A percentile compares a stretch with the other conserved stretches of the same genome.
Conservation (phyloP, 2,329 filamentous ascomycete species). For the Fusarium keratoplasticum region DNA sequence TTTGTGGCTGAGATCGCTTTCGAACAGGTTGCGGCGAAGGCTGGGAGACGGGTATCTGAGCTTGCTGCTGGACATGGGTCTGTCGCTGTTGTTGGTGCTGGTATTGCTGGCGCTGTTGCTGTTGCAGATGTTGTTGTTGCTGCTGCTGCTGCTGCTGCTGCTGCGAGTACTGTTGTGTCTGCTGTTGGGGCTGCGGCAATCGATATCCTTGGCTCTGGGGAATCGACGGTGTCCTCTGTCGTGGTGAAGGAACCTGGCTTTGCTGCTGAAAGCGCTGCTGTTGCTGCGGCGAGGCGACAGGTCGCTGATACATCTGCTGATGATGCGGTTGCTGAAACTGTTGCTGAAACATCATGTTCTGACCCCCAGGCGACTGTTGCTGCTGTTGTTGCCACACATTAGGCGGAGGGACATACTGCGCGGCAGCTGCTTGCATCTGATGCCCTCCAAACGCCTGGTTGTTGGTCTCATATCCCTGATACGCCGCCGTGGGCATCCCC, state of each 20-base stretch:
- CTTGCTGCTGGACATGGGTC: constrained; percentile 25
- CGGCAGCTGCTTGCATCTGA: constrained; percentile 38
- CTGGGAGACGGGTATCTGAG: constrained; percentile 7
- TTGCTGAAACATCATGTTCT: constrained; percentile 45
- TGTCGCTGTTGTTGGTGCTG: constrained; percentile 30
- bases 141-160: constrained; percentile 27
- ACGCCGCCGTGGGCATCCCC: constrained; percentile 34
- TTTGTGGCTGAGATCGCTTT: constrained; percentile 18
- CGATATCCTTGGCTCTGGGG: constrained; percentile 39
- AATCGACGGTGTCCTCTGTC: constrained; percentile 36
- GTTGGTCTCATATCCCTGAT: constrained; percentile 39
- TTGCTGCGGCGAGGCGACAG: constrained; percentile 43
- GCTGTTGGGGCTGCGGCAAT: constrained; percentile 35
- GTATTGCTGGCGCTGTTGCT: constrained; percentile 24
- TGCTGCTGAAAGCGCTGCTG: constrained; percentile 30
- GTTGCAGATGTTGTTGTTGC: constrained; percentile 11
- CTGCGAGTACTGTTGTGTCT: constrained; percentile 33
- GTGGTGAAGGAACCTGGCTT: constrained; percentile 33
- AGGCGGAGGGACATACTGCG: constrained; percentile 41
- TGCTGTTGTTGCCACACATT: constrained; percentile 52
- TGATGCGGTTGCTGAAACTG: constrained; percentile 50
- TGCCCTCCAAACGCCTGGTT: constrained; percentile 33
- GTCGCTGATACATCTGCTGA: constrained; percentile 47
- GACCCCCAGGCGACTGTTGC: constrained; percentile 44
- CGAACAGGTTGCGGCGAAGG: constrained; percentile 26